Conservation (phyloP, 257 asterid species). For the Capsicum baccatum region DNA sequence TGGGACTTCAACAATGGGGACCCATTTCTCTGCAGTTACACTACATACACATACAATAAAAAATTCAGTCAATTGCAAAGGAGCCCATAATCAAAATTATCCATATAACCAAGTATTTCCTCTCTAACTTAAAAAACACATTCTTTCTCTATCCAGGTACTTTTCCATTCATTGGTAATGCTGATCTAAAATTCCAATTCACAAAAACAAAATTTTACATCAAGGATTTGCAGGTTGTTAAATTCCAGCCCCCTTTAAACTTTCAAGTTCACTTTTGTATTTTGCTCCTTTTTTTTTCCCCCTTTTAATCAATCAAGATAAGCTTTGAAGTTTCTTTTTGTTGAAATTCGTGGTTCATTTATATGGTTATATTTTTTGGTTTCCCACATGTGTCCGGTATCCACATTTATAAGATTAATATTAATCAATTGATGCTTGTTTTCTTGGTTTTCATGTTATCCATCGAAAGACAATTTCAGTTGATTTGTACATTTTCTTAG, state of each 20-base stretch:
- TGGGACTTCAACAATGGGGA: constrained; percentile 87
- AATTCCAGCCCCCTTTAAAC: neutral
- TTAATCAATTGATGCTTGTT: neutral
- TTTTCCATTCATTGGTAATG: constrained; percentile 18
- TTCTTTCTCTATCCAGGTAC: neutral
- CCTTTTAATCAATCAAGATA: neutral
- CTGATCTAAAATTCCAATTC: constrained; percentile 11
- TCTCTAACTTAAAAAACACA: neutral
- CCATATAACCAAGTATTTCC: constrained; percentile 17
- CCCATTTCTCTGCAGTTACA: constrained; percentile 97
- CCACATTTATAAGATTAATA: neutral
- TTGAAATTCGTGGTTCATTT: neutral
- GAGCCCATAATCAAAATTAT: neutral
- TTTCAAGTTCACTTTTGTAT: neutral
- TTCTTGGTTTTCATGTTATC: neutral
- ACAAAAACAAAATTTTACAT: neutral
- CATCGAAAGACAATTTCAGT: neutral
- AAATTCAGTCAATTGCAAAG: constrained; percentile 13
- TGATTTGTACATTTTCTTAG: neutral
- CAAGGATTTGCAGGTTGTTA: neutral
- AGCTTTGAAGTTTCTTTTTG: neutral
- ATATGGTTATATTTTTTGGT: neutral
- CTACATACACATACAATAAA: constrained; percentile 48
- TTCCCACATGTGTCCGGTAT: too few relatives aligned
- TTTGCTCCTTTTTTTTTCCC: neutral